A percentile compares a stretch with the other conserved stretches of the same genome.
Conservation (phyloP, 2,329 filamentous ascomycete species). For the Sporothrix schenckii region DNA sequence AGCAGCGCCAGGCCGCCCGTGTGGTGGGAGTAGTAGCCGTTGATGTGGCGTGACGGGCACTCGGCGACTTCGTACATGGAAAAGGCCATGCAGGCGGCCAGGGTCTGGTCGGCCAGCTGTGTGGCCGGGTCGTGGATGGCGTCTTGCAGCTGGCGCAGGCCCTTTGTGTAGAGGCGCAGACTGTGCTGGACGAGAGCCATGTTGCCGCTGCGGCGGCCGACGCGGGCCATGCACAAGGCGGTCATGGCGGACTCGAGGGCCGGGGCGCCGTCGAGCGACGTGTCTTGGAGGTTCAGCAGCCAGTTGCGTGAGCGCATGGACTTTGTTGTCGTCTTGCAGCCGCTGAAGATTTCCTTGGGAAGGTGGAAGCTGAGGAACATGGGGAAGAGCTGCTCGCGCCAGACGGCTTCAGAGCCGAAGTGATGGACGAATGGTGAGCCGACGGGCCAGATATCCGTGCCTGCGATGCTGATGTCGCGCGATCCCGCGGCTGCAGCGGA, state of each 20-base stretch:
- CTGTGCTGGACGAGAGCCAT: constrained; percentile 34
- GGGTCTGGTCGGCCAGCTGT: constrained; percentile 33
- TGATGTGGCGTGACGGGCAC: constrained; percentile 31
- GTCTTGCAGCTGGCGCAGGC: constrained; percentile 32
- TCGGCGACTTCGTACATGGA: constrained; percentile 38
- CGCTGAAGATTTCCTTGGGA: constrained; percentile 28
- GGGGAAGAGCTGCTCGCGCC: constrained; percentile 36
- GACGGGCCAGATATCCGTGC: not conserved
- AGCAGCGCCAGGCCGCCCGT: constrained; percentile 36
- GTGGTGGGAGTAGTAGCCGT: constrained; percentile 37
- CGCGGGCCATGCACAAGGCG: constrained; percentile 33
- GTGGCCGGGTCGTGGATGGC: constrained; percentile 31
- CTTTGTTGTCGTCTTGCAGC: not conserved
- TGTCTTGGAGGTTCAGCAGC: constrained; percentile 32
- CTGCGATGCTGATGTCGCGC: not conserved
- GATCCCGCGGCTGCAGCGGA: not conserved
- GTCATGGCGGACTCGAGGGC: constrained; percentile 33
- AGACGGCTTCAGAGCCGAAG: constrained; percentile 28
- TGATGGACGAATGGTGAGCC: constrained; percentile 15
- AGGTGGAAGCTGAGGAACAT: constrained; percentile 33
- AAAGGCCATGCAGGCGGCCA: constrained; percentile 37
- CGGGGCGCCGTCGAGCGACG: constrained; percentile 26
- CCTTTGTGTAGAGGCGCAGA: constrained; percentile 33
- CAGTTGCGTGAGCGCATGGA: constrained; percentile 32
- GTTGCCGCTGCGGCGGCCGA: constrained; percentile 31